These are phyloP conservation scores for Letharia columbiana DNA, from an alignment of 495 filamentous ascomycete genomes.

Conservation along the genomic window DNA sequence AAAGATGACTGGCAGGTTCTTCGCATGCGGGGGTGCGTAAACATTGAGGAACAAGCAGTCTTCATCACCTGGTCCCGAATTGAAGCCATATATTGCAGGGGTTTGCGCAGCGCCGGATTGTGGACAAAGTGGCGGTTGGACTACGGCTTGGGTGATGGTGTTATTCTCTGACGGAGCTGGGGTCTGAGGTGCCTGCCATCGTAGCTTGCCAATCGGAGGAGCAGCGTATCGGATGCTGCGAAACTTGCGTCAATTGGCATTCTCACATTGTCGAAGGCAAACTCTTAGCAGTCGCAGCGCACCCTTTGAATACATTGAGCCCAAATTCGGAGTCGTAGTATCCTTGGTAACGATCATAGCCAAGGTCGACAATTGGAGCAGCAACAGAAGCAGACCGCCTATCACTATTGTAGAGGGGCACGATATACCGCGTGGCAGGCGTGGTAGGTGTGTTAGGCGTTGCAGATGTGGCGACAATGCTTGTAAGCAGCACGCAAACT, in stretches of 20 bases:
- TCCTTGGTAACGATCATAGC: constrained; percentile 26
- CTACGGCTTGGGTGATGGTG: constrained; percentile 4
- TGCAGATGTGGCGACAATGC: background rate
- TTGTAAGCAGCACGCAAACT: background rate
- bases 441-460: background rate
- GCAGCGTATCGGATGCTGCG: constrained; percentile 34
- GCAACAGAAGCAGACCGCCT: background rate
- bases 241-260: background rate
- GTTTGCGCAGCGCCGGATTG: constrained; percentile 4
- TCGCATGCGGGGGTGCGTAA: constrained; percentile 29
- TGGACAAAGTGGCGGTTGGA: constrained; percentile 11
- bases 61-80: constrained; percentile 25
- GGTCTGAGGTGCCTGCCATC: constrained; percentile 32
- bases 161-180: background rate
- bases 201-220: constrained; percentile 26
- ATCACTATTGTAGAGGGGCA: no score
- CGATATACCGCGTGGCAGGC: background rate
- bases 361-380: constrained; percentile 22
- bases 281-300: background rate
- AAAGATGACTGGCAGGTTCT: constrained; percentile 28
- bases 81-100: constrained; percentile 7
- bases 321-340: constrained; percentile 20
- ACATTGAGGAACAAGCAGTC: constrained; percentile 46
- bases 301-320: constrained; percentile 29
- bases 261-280: background rate